Conservation (phyloP, 1,284 basidiomycete species). For the Jaminaea rosea region DNA sequence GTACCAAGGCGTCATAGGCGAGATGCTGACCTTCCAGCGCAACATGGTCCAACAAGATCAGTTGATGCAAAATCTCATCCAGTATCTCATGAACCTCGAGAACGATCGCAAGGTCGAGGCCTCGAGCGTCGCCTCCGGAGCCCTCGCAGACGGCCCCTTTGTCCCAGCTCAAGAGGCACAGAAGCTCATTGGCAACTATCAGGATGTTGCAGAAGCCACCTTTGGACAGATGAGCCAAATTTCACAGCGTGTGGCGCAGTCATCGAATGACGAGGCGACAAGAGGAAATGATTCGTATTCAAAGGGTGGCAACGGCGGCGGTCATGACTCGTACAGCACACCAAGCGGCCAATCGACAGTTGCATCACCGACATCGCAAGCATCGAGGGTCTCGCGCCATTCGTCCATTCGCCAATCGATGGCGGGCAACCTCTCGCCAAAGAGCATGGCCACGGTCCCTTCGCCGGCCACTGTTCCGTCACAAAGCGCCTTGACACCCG, state of each 20-base stretch:
- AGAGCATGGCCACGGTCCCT: neutral
- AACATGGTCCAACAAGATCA: conserved; percentile 77
- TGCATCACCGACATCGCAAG: neutral
- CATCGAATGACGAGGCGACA: too few species aligned
- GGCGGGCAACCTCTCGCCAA: neutral
- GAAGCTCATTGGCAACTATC: neutral
- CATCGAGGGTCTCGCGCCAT: too few species aligned
- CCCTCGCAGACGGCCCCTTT: neutral
- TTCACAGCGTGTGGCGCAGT: neutral
- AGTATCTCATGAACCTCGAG: conserved; percentile 61
- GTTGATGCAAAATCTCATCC: conserved; percentile 70
- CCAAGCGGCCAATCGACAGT: neutral
- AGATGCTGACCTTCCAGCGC: conserved; percentile 73
- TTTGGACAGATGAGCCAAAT: conserved; percentile 1
- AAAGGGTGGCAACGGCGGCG: neutral
- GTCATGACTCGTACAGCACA: neutral
- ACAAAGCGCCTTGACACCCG: neutral
- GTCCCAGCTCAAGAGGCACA: neutral
- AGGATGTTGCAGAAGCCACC: neutral
- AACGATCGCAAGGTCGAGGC: conserved; percentile 11
- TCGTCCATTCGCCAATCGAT: too few species aligned
- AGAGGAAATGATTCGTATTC: neutral
- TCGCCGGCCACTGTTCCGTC: neutral
- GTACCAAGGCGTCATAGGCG: conserved; percentile 67
- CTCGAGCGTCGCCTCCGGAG: neutral